These are phyloP conservation scores for Botryosphaeria dothidea DNA, from an alignment of 2,329 filamentous ascomycete species.

Conservation along the genomic window DNA sequence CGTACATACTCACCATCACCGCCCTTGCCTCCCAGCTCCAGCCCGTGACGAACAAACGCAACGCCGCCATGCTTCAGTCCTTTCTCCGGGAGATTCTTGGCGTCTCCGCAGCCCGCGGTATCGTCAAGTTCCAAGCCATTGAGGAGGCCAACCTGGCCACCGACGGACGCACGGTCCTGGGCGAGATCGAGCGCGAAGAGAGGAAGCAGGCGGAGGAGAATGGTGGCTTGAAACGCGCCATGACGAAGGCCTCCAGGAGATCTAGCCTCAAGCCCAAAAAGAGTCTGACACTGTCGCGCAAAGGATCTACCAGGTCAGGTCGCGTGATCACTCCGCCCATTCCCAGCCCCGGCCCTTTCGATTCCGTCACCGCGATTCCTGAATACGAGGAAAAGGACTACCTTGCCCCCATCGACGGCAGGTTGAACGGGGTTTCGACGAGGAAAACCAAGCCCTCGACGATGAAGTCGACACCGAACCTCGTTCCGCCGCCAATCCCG, in stretches of 20 bases:
- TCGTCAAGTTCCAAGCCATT: conserved; percentile 71
- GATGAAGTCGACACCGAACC: conserved; percentile 20
- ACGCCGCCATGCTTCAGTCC: conserved; percentile 74
- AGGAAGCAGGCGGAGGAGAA: conserved; percentile 45
- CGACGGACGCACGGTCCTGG: conserved; percentile 68
- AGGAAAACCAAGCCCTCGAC: conserved; percentile 20
- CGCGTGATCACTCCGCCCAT: conserved; percentile 33
- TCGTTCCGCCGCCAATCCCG: conserved; percentile 33
- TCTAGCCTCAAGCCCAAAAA: conserved; percentile 37
- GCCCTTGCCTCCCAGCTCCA: conserved; percentile 69
- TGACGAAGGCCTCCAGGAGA: conserved; percentile 39
- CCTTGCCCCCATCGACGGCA: conserved; percentile 26
- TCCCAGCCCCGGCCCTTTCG: conserved; percentile 36
- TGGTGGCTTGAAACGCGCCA: conserved; percentile 42
- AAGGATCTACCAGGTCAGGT: conserved; percentile 31
- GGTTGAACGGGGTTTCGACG: conserved; percentile 24
- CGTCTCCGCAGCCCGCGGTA: conserved; percentile 66
- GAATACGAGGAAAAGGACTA: conserved; percentile 1
- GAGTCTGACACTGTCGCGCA: conserved; percentile 37
- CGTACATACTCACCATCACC: conserved; percentile 75
- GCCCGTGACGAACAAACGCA: conserved; percentile 76
- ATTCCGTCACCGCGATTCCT: conserved; percentile 34
- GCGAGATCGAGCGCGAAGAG: conserved; percentile 64
- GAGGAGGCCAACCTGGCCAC: conserved; percentile 71
- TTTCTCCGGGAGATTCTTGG: conserved; percentile 71